Conservation (phyloP, 2,329 filamentous ascomycete genomes). For the Trichoderma harzianum region DNA sequence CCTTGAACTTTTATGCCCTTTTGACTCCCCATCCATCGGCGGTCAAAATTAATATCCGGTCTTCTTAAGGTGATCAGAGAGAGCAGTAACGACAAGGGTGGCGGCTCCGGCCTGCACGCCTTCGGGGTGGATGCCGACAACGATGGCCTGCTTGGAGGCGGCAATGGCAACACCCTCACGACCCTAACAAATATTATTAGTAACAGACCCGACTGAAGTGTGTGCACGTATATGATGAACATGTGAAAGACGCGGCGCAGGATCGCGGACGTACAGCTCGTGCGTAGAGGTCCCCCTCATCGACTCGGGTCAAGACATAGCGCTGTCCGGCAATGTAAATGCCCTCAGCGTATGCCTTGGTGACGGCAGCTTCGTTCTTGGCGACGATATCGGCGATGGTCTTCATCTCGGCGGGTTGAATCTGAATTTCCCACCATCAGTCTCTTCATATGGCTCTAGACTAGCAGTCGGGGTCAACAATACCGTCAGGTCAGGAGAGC, state of each 20-base stretch:
- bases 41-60: slow-evolving; percentile 63
- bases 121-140: slow-evolving; percentile 91
- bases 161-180: slow-evolving; percentile 76
- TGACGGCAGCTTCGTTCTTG: slow-evolving; percentile 46
- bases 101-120: slow-evolving; percentile 78
- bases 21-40: background rate
- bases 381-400: slow-evolving; percentile 51
- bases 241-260: background rate
- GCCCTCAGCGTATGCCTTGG: slow-evolving; percentile 68
- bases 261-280: slow-evolving; percentile 65
- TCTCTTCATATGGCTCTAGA: background rate
- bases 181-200: slow-evolving; percentile 50
- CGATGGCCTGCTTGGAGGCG: slow-evolving; percentile 85
- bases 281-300: too few relatives aligned
- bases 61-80: slow-evolving; percentile 83
- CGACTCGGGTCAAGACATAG: slow-evolving; percentile 76
- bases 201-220: too few relatives aligned
- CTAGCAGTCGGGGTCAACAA: slow-evolving; percentile 23
- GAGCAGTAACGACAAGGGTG: slow-evolving; percentile 72
- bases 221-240: background rate
- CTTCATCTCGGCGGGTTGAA: slow-evolving; percentile 56
- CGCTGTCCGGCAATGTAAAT: slow-evolving; percentile 73
- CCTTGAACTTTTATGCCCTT: background rate
- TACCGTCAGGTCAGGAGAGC: slow-evolving; percentile 70
- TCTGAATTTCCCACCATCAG: slow-evolving; percentile 25